phyloP scores from a whole-genome alignment of 768 basidiomycete genomes.

The Pisolithus orientalis region DNA sequence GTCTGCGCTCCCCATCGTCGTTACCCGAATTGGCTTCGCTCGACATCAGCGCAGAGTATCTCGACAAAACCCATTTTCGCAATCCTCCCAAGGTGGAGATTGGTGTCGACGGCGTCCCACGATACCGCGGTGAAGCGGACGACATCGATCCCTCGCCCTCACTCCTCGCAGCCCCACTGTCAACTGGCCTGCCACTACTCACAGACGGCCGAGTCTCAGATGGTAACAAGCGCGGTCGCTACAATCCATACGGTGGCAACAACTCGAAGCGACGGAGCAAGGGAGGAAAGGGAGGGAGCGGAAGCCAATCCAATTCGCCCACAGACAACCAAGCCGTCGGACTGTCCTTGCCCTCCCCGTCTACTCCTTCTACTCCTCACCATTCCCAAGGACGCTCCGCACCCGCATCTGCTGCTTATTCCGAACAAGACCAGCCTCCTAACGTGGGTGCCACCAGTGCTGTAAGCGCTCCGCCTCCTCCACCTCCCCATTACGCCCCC shows the following conservation, averaged over 20 bases:
- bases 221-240: slow-evolving; percentile 38
- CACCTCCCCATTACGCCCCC: slow-evolving; percentile 26
- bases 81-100: slow-evolving; percentile 86
- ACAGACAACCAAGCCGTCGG: slow-evolving; percentile 20
- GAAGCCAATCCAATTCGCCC: slow-evolving; percentile 27
- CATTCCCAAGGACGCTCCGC: slow-evolving; percentile 11
- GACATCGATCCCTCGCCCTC: slow-evolving; percentile 48
- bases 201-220: slow-evolving; percentile 41
- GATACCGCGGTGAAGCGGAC: slow-evolving; percentile 81
- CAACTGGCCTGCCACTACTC: slow-evolving; percentile 43
- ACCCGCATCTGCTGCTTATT: background rate
- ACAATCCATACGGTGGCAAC: slow-evolving; percentile 33
- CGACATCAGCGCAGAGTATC: slow-evolving; percentile 81
- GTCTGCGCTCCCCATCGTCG: slow-evolving; percentile 82
- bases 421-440: background rate
- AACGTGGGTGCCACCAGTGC: background rate
- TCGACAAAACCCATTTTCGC: slow-evolving; percentile 88
- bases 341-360: slow-evolving; percentile 20
- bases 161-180: slow-evolving; percentile 36
- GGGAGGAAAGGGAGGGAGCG: slow-evolving; percentile 20
- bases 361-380: slow-evolving; percentile 24
- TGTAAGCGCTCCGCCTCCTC: background rate
- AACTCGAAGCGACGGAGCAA: slow-evolving; percentile 33
- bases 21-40: slow-evolving; percentile 82
- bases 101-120: slow-evolving; percentile 73